A percentile compares a stretch with the other conserved stretches of the same genome.
These are phyloP conservation scores for Phytophthora meadii DNA, from an alignment of 352 stramenopile species.

Conservation along the genomic window DNA sequence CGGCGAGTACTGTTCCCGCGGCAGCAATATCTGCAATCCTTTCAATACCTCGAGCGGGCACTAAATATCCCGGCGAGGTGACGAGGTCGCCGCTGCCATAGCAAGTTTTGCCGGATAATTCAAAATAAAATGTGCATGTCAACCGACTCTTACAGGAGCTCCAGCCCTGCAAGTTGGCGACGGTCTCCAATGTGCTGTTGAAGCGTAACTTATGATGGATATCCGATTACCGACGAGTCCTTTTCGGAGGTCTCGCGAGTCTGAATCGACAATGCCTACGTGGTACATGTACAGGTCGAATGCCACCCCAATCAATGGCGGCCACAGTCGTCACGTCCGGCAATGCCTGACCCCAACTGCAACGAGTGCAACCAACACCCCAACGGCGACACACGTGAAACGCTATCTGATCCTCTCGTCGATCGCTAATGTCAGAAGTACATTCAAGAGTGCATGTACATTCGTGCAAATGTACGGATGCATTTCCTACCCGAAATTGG, in stretches of 20 bases:
- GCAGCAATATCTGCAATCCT: conserved; percentile 6
- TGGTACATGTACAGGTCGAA: conserved; percentile 1
- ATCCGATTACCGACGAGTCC: not conserved
- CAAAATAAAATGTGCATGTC: conserved; percentile 1
- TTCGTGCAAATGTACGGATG: too few relatives aligned
- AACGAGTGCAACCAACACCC: conserved; percentile 8
- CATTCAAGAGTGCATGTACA: too few relatives aligned
- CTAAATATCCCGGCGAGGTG: conserved; percentile 4
- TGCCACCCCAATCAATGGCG: conserved; percentile 1
- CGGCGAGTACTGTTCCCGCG: conserved; percentile 4
- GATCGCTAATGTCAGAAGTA: not conserved
- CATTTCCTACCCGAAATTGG: not conserved
- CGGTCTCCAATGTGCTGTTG: not conserved
- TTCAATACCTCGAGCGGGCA: conserved; percentile 17
- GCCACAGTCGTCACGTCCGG: not conserved
- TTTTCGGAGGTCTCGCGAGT: conserved; percentile 20
- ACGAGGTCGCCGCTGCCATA: conserved; percentile 6
- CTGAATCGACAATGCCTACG: conserved; percentile 26
- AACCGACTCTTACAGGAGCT: conserved; percentile 17
- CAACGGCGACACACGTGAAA: conserved; percentile 2
- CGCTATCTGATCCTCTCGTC: conserved; percentile 5
- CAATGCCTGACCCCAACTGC: conserved; percentile 26
- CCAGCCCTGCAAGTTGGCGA: conserved; percentile 8
- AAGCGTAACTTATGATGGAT: too few relatives aligned
- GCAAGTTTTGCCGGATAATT: conserved; percentile 6